Evolutionary conservation across 2,329 filamentous ascomycete genomes (phyloP), one percentile per base, ranked within the genome.

Genomic region (Aspergillus sclerotialis): DNA sequence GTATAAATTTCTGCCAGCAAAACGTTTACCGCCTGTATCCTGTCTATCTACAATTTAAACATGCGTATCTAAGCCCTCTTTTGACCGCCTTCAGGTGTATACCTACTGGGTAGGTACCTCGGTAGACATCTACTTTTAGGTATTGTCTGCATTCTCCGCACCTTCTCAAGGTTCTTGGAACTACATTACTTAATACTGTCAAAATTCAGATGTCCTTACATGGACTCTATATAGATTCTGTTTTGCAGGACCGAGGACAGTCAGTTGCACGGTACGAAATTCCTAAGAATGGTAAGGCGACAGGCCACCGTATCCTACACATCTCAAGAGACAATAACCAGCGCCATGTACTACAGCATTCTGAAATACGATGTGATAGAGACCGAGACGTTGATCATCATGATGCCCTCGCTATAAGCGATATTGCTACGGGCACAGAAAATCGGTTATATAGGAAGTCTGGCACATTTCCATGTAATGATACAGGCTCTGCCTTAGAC

Each of bases 381-480:
- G 19, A 6, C 19, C 19, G 19, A 10, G 19, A 23, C 6, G 19
- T 6, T 23, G 19, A 23, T 23, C 10, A 7, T 10, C 7, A 23
- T 10, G 19, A 23, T 23, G 10, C 19, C 6, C 19, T 23, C 19
- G 7, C 19, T 10, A 10, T 10, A 23, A 23, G 19, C 19, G 6
- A 23, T 23, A 23, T 10, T 23, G 19, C 19, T 7, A 10, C 19
- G 19, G 19, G 19, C 19, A 23, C 19, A 6, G 19, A 23, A 10
- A 37, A 33, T 37, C 35, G 24, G 21, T 7, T 8, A 21, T 30
- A 28, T 36, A 29, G 25, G 25, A 32, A 23, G 19, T 10, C 19
- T 6, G 19, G 19, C 19, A 23, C 7, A 7, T 23, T 23, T 6
- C 7, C 6, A 23, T 23, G 19, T 10, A 23, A 10, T 23, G 7